Evolutionary conservation across 2,329 filamentous ascomycete genomes (phyloP), one percentile per base, ranked within the genome.

Genomic region (Chaetomium strumarium): DNA sequence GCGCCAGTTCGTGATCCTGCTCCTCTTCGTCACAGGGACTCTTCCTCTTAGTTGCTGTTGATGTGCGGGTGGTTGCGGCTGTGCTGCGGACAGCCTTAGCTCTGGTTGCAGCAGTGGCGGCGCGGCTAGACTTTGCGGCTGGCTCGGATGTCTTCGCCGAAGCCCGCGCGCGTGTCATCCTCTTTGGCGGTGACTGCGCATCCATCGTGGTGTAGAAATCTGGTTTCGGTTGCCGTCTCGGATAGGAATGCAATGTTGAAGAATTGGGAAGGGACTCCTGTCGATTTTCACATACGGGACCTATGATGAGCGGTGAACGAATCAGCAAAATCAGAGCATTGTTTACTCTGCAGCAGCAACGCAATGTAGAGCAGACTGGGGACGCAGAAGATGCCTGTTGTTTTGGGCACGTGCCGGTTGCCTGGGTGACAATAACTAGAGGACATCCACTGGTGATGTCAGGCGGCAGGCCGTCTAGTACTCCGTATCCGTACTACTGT

Each of bases 151-250:
- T 64, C 58, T 70, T 72, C 36, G 71, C 70, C 44, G 72, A 72
- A 53, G 71, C 73, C 60, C 72, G 63, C 41, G 74, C 72, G 59
- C 80, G 76, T 56, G 80, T 83, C 62, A 82, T 74, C 58, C 80
- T 76, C 68, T 81, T 81, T 34, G 79, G 80, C 47, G 80, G 79
- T 53, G 77, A 81, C 58, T 71, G 66, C 48, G 68, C 68, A 58
- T 79, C 76, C 78, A 83, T 81, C 58, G 47, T 71, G 55, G 31
- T 8, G n/a, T n/a, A 14, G 5, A 19, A 17, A 5, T 51, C n/a
- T 30, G 29, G 37, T n/a, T 13, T 16, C n/a, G 11, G 43, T 39
- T 33, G 40, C 14, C 4, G 33, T 14, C 33, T 14, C 14, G 33
- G 12, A 11, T 11, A 34, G 14, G 30, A 33, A 42, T 37, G 45